These are phyloP conservation scores for Agarophyton chilense DNA, from an alignment of 23 red algal genomes.

Conservation along the genomic window DNA sequence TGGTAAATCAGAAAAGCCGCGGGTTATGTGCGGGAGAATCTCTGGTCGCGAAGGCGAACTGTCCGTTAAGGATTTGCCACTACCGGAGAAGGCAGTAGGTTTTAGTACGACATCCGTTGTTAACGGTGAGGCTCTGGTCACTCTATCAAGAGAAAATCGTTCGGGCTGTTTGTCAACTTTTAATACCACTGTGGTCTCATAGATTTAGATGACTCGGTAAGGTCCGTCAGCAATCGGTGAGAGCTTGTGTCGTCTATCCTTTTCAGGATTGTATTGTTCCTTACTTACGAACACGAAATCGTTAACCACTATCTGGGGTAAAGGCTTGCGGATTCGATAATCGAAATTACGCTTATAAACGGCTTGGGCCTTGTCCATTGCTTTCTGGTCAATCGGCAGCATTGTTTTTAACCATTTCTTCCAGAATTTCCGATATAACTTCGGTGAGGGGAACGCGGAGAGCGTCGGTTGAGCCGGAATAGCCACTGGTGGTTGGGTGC, in stretches of 20 bases:
- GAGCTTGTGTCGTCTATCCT: slow-evolving; percentile 4
- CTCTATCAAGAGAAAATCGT: too few relatives aligned
- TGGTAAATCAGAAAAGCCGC: too few relatives aligned
- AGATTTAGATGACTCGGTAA: not conserved
- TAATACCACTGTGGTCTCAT: not conserved
- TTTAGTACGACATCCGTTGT: too few relatives aligned
- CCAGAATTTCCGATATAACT: not conserved
- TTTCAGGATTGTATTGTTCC: not conserved
- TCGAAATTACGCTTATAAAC: not conserved
- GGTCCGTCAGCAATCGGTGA: slow-evolving; percentile 12
- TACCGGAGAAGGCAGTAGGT: too few relatives aligned
- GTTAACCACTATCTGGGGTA: not conserved
- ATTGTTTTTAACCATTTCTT: not conserved
- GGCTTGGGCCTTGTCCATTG: not conserved
- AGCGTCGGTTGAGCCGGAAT: not conserved
- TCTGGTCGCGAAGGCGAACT: too few relatives aligned
- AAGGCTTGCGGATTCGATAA: not conserved
- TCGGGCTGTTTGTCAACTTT: too few relatives aligned
- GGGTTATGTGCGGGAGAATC: too few relatives aligned
- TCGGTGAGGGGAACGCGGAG: not conserved
- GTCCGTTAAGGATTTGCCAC: too few relatives aligned
- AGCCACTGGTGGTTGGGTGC: not conserved
- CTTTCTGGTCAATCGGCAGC: not conserved
- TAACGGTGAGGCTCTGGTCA: too few relatives aligned
- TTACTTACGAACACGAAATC: slow-evolving; percentile 4